A percentile compares a stretch with the other conserved stretches of the same genome.
Evolutionary conservation across 768 basidiomycete genomes (phyloP).

Genomic region (Tulasnella sp.): DNA sequence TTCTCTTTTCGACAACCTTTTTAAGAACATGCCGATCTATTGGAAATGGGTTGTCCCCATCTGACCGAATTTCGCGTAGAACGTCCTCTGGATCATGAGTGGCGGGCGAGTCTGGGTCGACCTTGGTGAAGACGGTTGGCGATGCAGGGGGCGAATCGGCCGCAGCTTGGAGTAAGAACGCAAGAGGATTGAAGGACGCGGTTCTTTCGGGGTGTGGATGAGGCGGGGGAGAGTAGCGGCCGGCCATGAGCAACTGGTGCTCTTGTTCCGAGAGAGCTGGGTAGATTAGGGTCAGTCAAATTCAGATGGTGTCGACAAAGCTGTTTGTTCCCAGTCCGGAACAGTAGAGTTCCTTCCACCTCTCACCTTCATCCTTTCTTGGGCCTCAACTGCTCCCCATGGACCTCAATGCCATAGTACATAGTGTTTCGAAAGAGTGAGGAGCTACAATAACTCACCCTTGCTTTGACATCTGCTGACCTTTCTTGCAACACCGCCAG

Average conservation of each 20-base stretch:
- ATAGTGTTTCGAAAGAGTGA: conserved; percentile 1
- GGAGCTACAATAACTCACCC: background rate
- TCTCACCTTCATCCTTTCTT: background rate
- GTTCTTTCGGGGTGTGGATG: conserved; percentile 16
- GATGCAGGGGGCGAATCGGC: conserved; percentile 18
- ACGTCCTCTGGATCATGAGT: conserved; percentile 22
- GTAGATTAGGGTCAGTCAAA: conserved; percentile 2
- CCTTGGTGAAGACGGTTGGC: conserved; percentile 7
- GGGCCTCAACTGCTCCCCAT: background rate
- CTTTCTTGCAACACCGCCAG: background rate
- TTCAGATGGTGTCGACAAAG: background rate
- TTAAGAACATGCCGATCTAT: conserved; percentile 68
- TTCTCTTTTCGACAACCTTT: conserved; percentile 68
- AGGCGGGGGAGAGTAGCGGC: conserved; percentile 16
- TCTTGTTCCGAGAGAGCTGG: background rate
- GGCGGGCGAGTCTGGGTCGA: conserved; percentile 9
- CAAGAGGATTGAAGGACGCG: conserved; percentile 15
- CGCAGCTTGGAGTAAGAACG: background rate
- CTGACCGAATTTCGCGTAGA: conserved; percentile 31
- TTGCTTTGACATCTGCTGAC: background rate
- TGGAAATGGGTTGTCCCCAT: conserved; percentile 58
- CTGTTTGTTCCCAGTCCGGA: background rate
- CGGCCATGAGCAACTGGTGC: conserved; percentile 12
- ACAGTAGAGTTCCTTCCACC: background rate
- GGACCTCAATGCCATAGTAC: conserved; percentile 10